Conservation (phyloP, 1,139 yeast genomes). For the Blastobotrys illinoisensis region DNA sequence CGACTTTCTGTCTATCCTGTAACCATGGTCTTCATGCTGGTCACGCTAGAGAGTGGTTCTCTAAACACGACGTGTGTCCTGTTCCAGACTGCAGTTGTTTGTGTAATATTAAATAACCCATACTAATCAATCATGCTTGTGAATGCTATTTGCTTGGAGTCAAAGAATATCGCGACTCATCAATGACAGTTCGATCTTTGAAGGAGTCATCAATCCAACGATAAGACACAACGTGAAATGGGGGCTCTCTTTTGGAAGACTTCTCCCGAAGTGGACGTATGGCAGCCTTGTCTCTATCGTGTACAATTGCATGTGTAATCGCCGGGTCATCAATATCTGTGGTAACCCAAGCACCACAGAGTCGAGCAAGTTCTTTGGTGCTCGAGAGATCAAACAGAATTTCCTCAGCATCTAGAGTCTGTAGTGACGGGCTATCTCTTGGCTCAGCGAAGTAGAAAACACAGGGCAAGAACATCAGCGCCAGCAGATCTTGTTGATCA, state of each 20-base stretch:
- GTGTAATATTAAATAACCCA: constrained; percentile 43
- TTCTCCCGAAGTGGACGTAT: neutral
- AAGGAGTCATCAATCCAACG: constrained; percentile 28
- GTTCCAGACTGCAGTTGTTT: constrained; percentile 88
- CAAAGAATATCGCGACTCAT: constrained; percentile 18
- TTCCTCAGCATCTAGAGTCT: neutral
- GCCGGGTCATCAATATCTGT: neutral
- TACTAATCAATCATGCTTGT: neutral
- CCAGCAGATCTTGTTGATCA: constrained; percentile 5
- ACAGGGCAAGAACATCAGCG: constrained; percentile 12
- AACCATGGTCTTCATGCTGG: constrained; percentile 93
- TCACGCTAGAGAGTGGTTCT: constrained; percentile 95
- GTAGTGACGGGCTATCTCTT: neutral
- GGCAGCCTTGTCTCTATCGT: neutral
- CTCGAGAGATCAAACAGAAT: neutral
- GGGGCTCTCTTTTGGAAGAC: neutral
- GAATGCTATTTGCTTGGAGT: neutral
- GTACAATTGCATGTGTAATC: neutral
- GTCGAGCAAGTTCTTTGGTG: neutral
- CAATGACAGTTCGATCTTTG: constrained; percentile 21
- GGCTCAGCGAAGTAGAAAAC: constrained; percentile 10
- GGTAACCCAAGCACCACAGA: neutral
- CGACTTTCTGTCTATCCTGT: constrained; percentile 84
- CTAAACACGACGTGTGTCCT: constrained; percentile 81
- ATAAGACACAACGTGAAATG: neutral